Conservation (phyloP, 371 early-diverging fungal species). For the Circinella minor region DNA sequence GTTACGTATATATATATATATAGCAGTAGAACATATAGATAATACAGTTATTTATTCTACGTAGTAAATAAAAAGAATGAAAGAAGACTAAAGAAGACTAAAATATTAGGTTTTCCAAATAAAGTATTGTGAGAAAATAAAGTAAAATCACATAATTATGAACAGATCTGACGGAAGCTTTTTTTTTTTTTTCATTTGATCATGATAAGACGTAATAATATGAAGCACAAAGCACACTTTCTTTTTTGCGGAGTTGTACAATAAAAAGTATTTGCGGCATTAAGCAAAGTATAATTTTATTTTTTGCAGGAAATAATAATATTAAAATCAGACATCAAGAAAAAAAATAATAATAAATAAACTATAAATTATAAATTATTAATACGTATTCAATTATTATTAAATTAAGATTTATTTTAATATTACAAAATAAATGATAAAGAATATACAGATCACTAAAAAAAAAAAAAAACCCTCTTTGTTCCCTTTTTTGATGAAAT, state of each 20-base stretch:
- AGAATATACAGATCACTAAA: neutral
- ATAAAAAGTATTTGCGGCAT: neutral
- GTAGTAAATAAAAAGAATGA: too few species aligned
- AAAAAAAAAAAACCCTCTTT: neutral
- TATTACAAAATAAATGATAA: too few species aligned
- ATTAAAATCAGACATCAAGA: too few species aligned
- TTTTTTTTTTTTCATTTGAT: neutral
- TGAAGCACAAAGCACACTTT: too few species aligned
- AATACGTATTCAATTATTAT: too few species aligned
- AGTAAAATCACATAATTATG: neutral
- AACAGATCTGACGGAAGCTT: neutral
- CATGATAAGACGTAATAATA: conserved; percentile 2
- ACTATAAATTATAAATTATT: too few species aligned
- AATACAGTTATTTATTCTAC: too few species aligned
- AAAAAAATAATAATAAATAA: too few species aligned
- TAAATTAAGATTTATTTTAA: too few species aligned
- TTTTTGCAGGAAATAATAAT: neutral
- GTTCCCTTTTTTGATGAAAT: conserved; percentile 4
- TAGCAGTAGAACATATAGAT: too few species aligned
- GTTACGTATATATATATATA: too few species aligned
- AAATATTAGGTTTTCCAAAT: neutral
- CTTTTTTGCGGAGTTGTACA: neutral
- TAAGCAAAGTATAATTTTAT: neutral
- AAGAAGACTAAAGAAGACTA: neutral
- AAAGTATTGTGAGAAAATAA: neutral